Evolutionary conservation across 345 rosid species (phyloP).

Genomic region (Eucalyptus polyanthemos): DNA sequence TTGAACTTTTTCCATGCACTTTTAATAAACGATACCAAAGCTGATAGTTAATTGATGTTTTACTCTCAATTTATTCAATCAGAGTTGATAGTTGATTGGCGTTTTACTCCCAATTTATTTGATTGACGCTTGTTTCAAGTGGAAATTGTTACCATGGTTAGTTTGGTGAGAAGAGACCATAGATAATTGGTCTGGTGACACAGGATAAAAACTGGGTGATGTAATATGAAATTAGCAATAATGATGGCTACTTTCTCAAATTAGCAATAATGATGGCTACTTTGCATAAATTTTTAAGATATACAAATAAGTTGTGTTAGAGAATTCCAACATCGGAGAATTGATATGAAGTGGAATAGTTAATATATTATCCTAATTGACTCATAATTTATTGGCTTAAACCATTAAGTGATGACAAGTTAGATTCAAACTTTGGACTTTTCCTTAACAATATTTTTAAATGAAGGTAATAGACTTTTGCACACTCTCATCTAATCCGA

Average conservation of each 20-base stretch:
- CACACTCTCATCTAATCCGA: background rate
- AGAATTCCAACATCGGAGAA: no score
- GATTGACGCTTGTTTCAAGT: fast-evolving
- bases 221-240: no score
- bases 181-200: no score
- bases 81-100: no score
- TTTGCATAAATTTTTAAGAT: background rate
- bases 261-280: no score
- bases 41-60: background rate
- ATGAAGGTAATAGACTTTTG: background rate
- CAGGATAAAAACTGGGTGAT: fast-evolving
- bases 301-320: background rate
- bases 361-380: no score
- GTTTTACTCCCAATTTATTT: background rate
- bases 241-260: no score
- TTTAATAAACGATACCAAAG: fast-evolving
- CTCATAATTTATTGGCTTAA: background rate
- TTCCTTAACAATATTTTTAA: fast-evolving
- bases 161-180: background rate
- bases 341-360: background rate
- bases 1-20: background rate
- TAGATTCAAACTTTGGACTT: background rate
- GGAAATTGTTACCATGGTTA: background rate
- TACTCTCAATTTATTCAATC: background rate
- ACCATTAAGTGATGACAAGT: background rate